Evolutionary conservation across 1,284 basidiomycete species (phyloP).

Genomic region (Pseudozyma thailandica): DNA sequence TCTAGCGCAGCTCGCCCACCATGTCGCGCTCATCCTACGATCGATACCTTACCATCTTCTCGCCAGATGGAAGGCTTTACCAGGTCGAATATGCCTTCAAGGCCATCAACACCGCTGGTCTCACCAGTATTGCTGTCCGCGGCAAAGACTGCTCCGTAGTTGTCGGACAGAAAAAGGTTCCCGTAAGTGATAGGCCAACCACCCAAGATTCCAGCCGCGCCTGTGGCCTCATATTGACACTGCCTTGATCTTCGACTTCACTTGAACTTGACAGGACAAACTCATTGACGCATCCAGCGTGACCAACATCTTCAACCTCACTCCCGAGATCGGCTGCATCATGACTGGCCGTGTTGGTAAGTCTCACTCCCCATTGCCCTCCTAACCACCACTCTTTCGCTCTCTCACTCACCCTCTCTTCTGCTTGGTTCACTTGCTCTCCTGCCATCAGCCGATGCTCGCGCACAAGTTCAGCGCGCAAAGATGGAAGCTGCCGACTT

Average conservation of each 20-base stretch:
- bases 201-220: too few species aligned
- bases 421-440: not conserved
- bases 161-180: slow-evolving; percentile 97
- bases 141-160: slow-evolving; percentile 95
- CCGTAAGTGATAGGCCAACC: slow-evolving; percentile 68
- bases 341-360: slow-evolving; percentile 85
- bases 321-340: slow-evolving; percentile 95
- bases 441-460: slow-evolving; percentile 81
- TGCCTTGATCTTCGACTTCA: too few species aligned
- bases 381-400: not conserved
- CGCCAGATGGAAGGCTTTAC: slow-evolving; percentile 66
- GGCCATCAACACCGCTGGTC: slow-evolving; percentile 94
- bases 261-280: slow-evolving; percentile 75
- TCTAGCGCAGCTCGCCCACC: slow-evolving; percentile 6
- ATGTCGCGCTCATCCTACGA: slow-evolving; percentile 68
- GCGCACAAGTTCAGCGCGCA: slow-evolving; percentile 88
- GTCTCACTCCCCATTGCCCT: not conserved
- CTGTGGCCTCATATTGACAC: too few species aligned
- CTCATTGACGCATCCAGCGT: slow-evolving; percentile 93
- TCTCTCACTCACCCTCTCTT: too few species aligned
- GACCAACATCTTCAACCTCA: slow-evolving; percentile 95
- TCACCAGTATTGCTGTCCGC: slow-evolving; percentile 90
- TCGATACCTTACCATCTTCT: slow-evolving; percentile 67
- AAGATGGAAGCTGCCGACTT: slow-evolving; percentile 91
- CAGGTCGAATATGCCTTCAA: slow-evolving; percentile 89